Evolutionary conservation across 164 flowering plant species (phyloP).

Genomic region (Sextonia rubra): DNA sequence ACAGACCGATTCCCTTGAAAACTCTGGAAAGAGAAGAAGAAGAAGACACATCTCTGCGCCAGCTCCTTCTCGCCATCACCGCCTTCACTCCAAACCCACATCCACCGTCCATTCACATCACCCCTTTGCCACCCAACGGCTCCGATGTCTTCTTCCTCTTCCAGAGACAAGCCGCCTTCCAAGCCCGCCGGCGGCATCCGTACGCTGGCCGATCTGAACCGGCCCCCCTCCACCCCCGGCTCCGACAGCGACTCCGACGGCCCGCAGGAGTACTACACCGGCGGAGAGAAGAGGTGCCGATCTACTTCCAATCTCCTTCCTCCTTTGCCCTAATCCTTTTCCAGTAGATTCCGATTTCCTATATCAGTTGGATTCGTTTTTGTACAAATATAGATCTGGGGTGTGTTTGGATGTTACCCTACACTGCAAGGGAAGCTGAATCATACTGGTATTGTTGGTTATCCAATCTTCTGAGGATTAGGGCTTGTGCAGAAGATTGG

Average conservation of each 20-base stretch:
- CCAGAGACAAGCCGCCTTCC: not conserved
- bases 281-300: conserved; percentile 8
- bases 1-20: too few relatives aligned
- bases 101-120: not conserved
- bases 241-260: conserved; percentile 10
- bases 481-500: not conserved
- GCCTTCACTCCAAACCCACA: not conserved
- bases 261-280: conserved; percentile 10
- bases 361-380: not conserved
- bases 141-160: not conserved
- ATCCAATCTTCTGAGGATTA: too few relatives aligned
- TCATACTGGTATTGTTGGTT: too few relatives aligned
- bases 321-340: not conserved
- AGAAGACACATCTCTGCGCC: not conserved
- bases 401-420: not conserved
- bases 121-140: not conserved
- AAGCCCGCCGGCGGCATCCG: conserved; percentile 6
- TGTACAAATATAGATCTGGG: not conserved
- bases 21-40: too few relatives aligned
- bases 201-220: conserved; percentile 5
- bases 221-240: not conserved
- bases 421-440: too few relatives aligned
- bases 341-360: not conserved
- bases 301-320: not conserved
- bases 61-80: not conserved